Evolutionary conservation across 768 basidiomycete genomes (phyloP).

Genomic region (Leccinum subgranulosum): DNA sequence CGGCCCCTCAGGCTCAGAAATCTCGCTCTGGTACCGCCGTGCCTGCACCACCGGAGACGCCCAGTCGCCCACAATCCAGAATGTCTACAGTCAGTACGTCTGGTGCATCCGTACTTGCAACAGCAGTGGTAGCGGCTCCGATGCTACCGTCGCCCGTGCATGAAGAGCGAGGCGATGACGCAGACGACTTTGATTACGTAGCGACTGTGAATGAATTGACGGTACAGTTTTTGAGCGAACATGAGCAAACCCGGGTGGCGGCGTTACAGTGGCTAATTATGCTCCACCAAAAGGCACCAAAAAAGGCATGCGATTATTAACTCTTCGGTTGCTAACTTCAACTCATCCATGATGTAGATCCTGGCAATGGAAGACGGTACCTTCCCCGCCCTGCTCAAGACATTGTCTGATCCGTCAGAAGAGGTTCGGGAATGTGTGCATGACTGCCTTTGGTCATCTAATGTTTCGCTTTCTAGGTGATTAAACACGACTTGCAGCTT

Average conservation of each 20-base stretch:
- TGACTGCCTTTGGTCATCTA: background rate
- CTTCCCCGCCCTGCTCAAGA: slow-evolving; percentile 93
- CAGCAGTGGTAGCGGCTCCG: slow-evolving; percentile 19
- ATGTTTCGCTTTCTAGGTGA: slow-evolving; percentile 54
- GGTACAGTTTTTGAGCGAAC: slow-evolving; percentile 92
- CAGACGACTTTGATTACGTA: slow-evolving; percentile 87
- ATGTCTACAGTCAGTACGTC: slow-evolving; percentile 44
- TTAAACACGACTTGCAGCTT: slow-evolving; percentile 93
- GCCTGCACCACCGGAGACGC: slow-evolving; percentile 28
- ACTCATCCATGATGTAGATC: slow-evolving; percentile 50
- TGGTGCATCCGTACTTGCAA: slow-evolving; percentile 31
- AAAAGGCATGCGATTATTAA: slow-evolving; percentile 56
- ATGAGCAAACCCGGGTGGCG: slow-evolving; percentile 93
- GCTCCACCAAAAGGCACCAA: slow-evolving; percentile 97
- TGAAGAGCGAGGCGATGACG: slow-evolving; percentile 48
- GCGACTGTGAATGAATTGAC: slow-evolving; percentile 91
- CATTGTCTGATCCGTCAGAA: slow-evolving; percentile 93
- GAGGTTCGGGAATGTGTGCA: slow-evolving; percentile 51
- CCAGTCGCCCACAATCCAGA: slow-evolving; percentile 65
- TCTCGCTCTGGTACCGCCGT: slow-evolving; percentile 26
- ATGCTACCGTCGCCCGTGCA: slow-evolving; percentile 27
- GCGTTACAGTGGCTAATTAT: slow-evolving; percentile 98
- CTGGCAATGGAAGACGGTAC: slow-evolving; percentile 96
- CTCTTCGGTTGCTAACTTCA: background rate
- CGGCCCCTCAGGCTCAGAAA: slow-evolving; percentile 34